Evolutionary conservation across 768 basidiomycete genomes (phyloP).

Genomic region (Phaeotremella fagi): DNA sequence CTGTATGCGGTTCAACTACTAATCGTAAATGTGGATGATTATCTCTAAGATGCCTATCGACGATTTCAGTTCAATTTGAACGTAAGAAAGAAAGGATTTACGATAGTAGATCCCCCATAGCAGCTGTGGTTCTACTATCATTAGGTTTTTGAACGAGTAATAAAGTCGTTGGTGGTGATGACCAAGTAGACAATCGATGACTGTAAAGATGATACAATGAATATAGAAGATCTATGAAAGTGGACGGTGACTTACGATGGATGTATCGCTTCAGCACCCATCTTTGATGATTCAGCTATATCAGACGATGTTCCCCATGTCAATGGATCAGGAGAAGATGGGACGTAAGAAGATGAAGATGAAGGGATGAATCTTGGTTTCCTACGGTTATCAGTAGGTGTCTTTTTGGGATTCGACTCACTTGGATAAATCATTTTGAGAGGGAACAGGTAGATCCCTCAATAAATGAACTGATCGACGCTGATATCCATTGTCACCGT

Average conservation of each 20-base stretch:
- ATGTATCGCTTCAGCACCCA: constrained; percentile 9
- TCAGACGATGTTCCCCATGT: not conserved
- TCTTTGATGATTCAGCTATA: constrained; percentile 17
- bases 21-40: constrained; percentile 23
- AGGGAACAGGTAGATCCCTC: constrained; percentile 18
- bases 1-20: constrained; percentile 37
- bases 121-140: constrained; percentile 38
- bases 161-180: constrained; percentile 27
- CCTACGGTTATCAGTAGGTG: constrained; percentile 1
- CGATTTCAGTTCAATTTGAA: not conserved
- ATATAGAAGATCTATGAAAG: not conserved
- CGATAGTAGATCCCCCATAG: constrained; percentile 33
- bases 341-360: not conserved
- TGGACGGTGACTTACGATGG: constrained; percentile 11
- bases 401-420: not conserved
- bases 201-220: constrained; percentile 9
- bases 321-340: not conserved
- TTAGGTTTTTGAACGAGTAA: constrained; percentile 49
- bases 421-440: constrained; percentile 9
- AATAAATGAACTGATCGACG: constrained; percentile 10
- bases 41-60: constrained; percentile 18
- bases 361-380: constrained; percentile 19
- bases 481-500: no score
- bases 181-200: constrained; percentile 32
- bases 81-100: constrained; percentile 3